phyloP scores from a whole-genome alignment of 2,329 filamentous ascomycete species.

The Colletotrichum sp. region DNA sequence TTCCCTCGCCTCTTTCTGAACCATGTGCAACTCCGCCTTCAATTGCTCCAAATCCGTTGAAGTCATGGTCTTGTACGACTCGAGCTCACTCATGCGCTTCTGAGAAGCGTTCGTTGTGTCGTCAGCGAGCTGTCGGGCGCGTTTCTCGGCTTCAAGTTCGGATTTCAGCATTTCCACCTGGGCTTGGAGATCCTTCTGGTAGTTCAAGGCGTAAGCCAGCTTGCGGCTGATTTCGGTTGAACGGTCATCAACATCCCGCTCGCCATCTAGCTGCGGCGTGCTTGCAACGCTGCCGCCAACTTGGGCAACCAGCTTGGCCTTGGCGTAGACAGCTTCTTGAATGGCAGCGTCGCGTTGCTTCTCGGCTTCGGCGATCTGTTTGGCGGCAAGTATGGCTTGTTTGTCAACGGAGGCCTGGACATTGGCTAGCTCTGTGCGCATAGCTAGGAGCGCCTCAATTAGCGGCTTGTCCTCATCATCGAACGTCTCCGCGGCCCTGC shows the following conservation, averaged over 20 bases:
- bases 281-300: conserved; percentile 66
- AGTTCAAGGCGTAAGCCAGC: conserved; percentile 78
- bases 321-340: conserved; percentile 92
- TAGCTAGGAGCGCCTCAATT: conserved; percentile 88
- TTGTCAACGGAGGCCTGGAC: conserved; percentile 90
- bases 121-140: conserved; percentile 82
- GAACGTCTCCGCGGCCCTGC: conserved; percentile 77
- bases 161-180: conserved; percentile 71
- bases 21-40: conserved; percentile 82
- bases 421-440: conserved; percentile 87
- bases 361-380: conserved; percentile 91
- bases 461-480: conserved; percentile 91
- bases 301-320: conserved; percentile 87
- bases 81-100: conserved; percentile 82
- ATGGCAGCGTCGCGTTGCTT: conserved; percentile 95
- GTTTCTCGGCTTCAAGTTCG: conserved; percentile 82
- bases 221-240: conserved; percentile 79
- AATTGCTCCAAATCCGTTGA: conserved; percentile 85
- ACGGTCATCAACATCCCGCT: conserved; percentile 68
- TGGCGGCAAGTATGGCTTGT: conserved; percentile 84
- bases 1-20: conserved; percentile 79
- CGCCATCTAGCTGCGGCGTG: conserved; percentile 63
- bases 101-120: conserved; percentile 85
- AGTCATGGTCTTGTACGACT: conserved; percentile 82
- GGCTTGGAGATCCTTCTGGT: conserved; percentile 82